phyloP scores from a whole-genome alignment of 1,139 yeast species.

The Suhomyces yuchorum region DNA sequence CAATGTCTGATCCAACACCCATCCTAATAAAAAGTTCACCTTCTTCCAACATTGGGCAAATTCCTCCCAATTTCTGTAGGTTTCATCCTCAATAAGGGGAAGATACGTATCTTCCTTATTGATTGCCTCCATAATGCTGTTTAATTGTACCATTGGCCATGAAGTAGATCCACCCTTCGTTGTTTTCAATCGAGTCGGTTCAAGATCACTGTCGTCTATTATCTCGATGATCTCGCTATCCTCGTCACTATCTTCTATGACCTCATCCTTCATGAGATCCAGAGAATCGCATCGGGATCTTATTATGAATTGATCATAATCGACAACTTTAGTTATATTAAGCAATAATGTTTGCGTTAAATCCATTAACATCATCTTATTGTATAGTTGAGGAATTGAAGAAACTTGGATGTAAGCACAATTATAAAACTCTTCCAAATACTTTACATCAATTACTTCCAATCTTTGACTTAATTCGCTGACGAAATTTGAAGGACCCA shows the following conservation, averaged over 20 bases:
- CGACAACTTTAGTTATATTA: slow-evolving; percentile 18
- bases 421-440: slow-evolving; percentile 17
- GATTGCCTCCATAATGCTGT: slow-evolving; percentile 13
- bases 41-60: slow-evolving; percentile 29
- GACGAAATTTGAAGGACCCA: slow-evolving; percentile 15
- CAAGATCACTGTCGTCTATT: slow-evolving; percentile 1
- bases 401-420: slow-evolving; percentile 1
- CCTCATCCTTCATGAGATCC: background rate
- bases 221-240: slow-evolving; percentile 6
- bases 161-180: background rate
- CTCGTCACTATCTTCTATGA: slow-evolving; percentile 6
- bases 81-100: slow-evolving; percentile 26
- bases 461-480: slow-evolving; percentile 17
- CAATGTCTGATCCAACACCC: slow-evolving; percentile 21
- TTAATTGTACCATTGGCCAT: slow-evolving; percentile 16
- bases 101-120: slow-evolving; percentile 19
- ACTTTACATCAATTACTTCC: slow-evolving; percentile 12
- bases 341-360: slow-evolving; percentile 17
- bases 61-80: slow-evolving; percentile 19
- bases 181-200: background rate
- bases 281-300: background rate
- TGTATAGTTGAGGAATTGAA: slow-evolving; percentile 14
- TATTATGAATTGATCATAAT: slow-evolving; percentile 10
- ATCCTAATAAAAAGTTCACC: slow-evolving; percentile 24
- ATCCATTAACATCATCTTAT: slow-evolving; percentile 15